These are phyloP conservation scores for Globisporangium spiculum DNA, from an alignment of 352 stramenopile genomes.

Conservation along the genomic window DNA sequence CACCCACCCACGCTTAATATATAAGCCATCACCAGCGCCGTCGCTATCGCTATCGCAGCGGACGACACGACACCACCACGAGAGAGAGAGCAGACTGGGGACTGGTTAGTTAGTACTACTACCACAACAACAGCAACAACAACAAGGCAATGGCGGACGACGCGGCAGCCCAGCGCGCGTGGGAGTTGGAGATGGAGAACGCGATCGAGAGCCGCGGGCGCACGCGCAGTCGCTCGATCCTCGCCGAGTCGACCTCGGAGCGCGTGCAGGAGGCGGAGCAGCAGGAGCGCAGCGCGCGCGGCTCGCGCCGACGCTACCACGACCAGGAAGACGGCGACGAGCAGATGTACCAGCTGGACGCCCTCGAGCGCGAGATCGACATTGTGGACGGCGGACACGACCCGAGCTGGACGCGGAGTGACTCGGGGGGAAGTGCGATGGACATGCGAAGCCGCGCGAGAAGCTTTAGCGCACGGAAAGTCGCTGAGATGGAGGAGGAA, in stretches of 20 bases:
- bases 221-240: constrained; percentile 77
- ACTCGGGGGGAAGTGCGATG: constrained; percentile 17
- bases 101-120: not conserved
- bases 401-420: constrained; percentile 28
- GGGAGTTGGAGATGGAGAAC: constrained; percentile 83
- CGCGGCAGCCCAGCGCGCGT: constrained; percentile 45
- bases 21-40: not conserved
- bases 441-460: constrained; percentile 30
- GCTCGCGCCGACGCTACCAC: constrained; percentile 11
- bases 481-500: constrained; percentile 31
- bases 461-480: constrained; percentile 49
- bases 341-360: constrained; percentile 11
- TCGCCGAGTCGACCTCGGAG: constrained; percentile 43
- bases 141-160: constrained; percentile 31
- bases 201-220: constrained; percentile 68
- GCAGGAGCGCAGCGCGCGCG: constrained; percentile 1
- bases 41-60: not conserved
- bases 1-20: not conserved
- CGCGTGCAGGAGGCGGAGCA: not conserved
- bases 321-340: constrained; percentile 11
- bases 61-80: not conserved
- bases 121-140: not conserved
- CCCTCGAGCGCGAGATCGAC: constrained; percentile 26
- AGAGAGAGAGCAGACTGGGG: not conserved
- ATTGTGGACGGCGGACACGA: constrained; percentile 34